Evolutionary conservation across 2,329 filamentous ascomycete species (phyloP), one percentile per base, ranked within the genome.

Genomic region (Ophiocordyceps camponoti-leonardi): DNA sequence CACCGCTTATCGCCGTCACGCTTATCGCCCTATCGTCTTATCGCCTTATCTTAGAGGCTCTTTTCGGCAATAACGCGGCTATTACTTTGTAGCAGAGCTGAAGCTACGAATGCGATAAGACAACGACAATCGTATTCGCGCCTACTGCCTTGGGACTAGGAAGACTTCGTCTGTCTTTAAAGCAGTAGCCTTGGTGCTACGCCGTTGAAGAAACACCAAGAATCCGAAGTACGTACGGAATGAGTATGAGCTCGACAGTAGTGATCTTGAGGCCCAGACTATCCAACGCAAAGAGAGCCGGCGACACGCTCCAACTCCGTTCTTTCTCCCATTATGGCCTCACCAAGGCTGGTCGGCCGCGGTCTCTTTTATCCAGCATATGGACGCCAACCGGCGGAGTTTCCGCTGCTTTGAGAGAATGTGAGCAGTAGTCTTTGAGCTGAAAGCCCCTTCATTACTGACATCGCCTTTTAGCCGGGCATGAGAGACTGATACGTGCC

Each of bases 341-440:
- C 43, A 41, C 54, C 69, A 81, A 50, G 44, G 46, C 50, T 30
- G 42, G 43, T 43, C 49, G 50, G 26, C 48, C 49, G 44, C 58
- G 62, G 41, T 61, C 58, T 33, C 60, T 57, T 41, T 61, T 90
- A 11, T 90, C 86, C 4, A 79, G 70, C 42, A 75, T 87, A 61
- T 95, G 88, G 86, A 71, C 80, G 26, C 86, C 87, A 2, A 84
- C 81, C 1, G 79, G 81, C 41, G 79, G 82, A 8, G 76, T 84
- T 45, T 69, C 78, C 48, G 67, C 69, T 39, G 67, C 67, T 23
- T 65, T 73, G 41, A 67, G 71, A 45, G 76, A 76, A 62, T 67
- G 73, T 75, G 56, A 52, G 58, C 35, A 39, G 18, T 1, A 10
- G 8, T 11, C 16, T 18, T n/a, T 1, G n/a, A 18, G 3, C 33